A percentile compares a stretch with the other conserved stretches of the same genome.
Evolutionary conservation across 2,329 filamentous ascomycete genomes (phyloP).

Genomic region (Fusarium redolens): DNA sequence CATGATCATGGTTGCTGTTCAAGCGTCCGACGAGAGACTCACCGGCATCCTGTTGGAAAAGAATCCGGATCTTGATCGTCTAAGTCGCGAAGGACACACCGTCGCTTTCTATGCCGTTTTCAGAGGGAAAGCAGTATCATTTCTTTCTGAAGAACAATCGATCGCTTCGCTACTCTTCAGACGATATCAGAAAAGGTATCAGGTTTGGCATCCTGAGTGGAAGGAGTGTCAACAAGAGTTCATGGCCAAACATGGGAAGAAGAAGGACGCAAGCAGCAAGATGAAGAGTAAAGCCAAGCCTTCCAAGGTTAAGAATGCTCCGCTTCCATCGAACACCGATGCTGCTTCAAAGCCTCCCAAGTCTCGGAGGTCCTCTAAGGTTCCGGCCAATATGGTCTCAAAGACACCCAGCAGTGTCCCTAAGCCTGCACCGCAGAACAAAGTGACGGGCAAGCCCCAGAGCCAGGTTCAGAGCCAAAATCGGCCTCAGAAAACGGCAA

Average conservation of each 20-base stretch:
- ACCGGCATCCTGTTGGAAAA: neutral
- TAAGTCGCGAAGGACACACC: neutral
- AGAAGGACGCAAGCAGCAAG: neutral
- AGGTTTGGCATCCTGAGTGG: conserved; percentile 2
- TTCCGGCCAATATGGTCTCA: neutral
- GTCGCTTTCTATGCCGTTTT: neutral
- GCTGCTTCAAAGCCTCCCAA: neutral
- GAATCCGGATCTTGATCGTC: neutral
- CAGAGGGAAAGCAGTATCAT: neutral
- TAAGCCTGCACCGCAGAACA: neutral
- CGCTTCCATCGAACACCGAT: neutral
- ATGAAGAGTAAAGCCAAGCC: neutral
- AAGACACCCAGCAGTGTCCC: neutral
- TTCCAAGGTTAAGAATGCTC: neutral
- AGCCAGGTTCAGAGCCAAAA: neutral
- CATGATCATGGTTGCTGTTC: neutral
- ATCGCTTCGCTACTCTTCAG: neutral
- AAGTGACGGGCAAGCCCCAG: neutral
- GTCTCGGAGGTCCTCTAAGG: neutral
- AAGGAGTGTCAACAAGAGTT: neutral
- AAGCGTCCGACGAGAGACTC: neutral
- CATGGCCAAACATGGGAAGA: neutral
- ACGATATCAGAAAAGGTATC: neutral
- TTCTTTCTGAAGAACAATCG: neutral
- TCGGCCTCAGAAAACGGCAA: neutral